A percentile compares a stretch with the other conserved stretches of the same genome.
phyloP scores from a whole-genome alignment of 257 asterid species.

The Salvia miltiorrhiza region DNA sequence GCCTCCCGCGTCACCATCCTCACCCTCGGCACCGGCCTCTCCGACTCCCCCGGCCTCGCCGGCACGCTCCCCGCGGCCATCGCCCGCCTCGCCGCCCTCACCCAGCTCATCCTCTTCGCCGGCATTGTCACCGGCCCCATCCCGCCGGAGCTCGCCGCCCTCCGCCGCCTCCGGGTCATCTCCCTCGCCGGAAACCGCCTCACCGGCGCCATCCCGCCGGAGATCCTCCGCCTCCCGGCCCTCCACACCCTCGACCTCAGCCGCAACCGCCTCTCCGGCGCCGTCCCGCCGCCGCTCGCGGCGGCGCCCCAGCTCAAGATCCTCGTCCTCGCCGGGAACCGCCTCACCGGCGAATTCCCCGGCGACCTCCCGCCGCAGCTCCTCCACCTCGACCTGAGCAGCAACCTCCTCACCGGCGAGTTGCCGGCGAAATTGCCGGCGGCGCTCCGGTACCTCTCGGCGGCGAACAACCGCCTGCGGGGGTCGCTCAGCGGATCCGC shows the following conservation, averaged over 20 bases:
- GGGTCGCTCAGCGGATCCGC: constrained; percentile 43
- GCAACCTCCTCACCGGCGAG: constrained; percentile 46
- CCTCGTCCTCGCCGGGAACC: constrained; percentile 44
- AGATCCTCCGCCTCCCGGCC: constrained; percentile 34
- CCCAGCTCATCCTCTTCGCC: constrained; percentile 61
- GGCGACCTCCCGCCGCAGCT: constrained; percentile 31
- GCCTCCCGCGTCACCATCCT: constrained; percentile 39
- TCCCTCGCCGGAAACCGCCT: constrained; percentile 65
- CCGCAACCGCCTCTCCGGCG: constrained; percentile 53
- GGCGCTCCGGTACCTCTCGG: constrained; percentile 57
- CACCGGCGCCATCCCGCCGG: constrained; percentile 46
- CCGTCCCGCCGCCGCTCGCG: constrained; percentile 30
- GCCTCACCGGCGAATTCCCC: constrained; percentile 44
- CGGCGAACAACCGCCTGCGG: constrained; percentile 50
- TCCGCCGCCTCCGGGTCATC: constrained; percentile 46
- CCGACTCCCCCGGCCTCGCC: constrained; percentile 62
- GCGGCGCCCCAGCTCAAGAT: constrained; percentile 31
- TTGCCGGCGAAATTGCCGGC: constrained; percentile 46
- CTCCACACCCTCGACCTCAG: constrained; percentile 84
- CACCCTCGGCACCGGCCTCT: constrained; percentile 64
- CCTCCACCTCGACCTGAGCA: constrained; percentile 63
- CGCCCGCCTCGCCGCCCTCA: constrained; percentile 39
- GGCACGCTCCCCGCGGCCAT: constrained; percentile 62
- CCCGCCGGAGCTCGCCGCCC: constrained; percentile 39
- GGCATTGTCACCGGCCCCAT: constrained; percentile 81